phyloP scores from a whole-genome alignment of 805 yeast species.

The Saturnispora sekii region DNA sequence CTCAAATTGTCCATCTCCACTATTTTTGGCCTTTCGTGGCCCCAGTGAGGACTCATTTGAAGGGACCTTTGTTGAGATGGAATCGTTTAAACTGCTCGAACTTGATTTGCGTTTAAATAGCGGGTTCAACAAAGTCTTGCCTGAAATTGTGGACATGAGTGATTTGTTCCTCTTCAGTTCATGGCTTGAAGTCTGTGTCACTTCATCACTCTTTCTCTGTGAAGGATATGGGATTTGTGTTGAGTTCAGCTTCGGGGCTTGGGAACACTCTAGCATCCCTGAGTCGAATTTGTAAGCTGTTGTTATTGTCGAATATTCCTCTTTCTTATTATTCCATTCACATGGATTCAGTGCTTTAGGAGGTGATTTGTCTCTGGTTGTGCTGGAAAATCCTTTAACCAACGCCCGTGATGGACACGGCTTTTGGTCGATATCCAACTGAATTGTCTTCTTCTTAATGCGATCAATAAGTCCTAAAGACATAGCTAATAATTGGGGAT shows the following conservation, averaged over 20 bases:
- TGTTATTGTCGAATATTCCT: constrained; percentile 4
- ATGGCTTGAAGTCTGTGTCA: no score
- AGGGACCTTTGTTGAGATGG: background rate
- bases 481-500: background rate
- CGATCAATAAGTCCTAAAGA: constrained; percentile 2
- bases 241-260: background rate
- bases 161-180: constrained; percentile 4
- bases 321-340: constrained; percentile 1
- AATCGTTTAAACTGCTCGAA: background rate
- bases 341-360: background rate
- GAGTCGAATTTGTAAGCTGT: constrained; percentile 6
- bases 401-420: background rate
- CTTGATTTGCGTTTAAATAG: constrained; percentile 4
- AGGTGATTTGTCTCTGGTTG: background rate
- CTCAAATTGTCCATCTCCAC: background rate
- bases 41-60: background rate
- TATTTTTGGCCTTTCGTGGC: background rate
- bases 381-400: background rate
- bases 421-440: background rate
- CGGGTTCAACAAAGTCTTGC: background rate
- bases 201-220: no score
- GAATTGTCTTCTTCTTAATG: background rate
- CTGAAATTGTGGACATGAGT: background rate
- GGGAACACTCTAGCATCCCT: background rate
- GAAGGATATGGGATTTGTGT: no score